These are phyloP conservation scores for Eruca vesicaria DNA, from an alignment of 441 rosid species.

Conservation along the genomic window DNA sequence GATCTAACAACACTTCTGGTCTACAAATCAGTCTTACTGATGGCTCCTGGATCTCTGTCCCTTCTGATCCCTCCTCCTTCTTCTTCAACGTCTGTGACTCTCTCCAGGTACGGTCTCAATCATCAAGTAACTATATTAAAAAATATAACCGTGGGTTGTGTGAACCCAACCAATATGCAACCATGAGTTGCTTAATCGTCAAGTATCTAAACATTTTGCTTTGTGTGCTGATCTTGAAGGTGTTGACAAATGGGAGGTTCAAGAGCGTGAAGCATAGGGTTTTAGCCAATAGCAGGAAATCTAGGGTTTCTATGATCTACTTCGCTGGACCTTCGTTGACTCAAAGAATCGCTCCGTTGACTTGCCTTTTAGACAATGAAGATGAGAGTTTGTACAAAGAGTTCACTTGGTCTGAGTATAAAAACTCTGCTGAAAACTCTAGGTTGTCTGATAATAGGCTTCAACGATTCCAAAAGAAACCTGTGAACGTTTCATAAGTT, in stretches of 20 bases:
- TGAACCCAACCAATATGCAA: not conserved
- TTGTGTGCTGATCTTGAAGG: conserved; percentile 34
- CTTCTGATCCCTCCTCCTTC: conserved; percentile 50
- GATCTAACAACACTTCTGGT: conserved; percentile 60
- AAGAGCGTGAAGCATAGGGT: conserved; percentile 71
- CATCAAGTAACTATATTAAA: not conserved
- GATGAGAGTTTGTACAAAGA: conserved; percentile 55
- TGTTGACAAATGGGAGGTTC: conserved; percentile 65
- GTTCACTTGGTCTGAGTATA: conserved; percentile 68
- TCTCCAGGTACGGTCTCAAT: conserved; percentile 42
- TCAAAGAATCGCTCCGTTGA: conserved; percentile 52
- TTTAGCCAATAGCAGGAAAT: conserved; percentile 37
- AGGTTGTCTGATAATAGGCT: conserved; percentile 62
- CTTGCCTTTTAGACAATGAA: conserved; percentile 34
- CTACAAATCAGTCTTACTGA: conserved; percentile 50
- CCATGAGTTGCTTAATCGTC: not conserved
- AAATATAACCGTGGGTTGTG: no score
- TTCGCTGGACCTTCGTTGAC: conserved; percentile 62
- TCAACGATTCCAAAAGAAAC: conserved; percentile 48
- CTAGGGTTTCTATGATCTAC: conserved; percentile 65
- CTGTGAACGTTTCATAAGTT: not conserved
- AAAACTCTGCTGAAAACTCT: conserved; percentile 51
- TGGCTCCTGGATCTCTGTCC: conserved; percentile 57
- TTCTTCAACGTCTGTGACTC: conserved; percentile 61
- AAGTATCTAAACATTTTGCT: not conserved